A percentile compares a stretch with the other conserved stretches of the same genome.
These are phyloP conservation scores for Trichoderma koningii DNA, from an alignment of 2,329 filamentous ascomycete species.

Conservation along the genomic window DNA sequence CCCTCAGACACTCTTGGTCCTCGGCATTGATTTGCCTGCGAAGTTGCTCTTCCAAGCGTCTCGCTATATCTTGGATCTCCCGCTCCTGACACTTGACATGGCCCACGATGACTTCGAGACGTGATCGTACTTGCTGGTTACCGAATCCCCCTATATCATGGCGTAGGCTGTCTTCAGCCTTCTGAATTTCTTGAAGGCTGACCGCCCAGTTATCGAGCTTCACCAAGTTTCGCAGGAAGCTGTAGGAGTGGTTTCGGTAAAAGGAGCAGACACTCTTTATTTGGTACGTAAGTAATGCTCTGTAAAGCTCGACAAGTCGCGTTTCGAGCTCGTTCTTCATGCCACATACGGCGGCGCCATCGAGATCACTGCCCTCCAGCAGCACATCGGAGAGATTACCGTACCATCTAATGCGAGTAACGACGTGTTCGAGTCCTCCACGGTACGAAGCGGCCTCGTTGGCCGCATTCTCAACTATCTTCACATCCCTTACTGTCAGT, in stretches of 20 bases:
- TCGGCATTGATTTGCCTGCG: constrained; percentile 13
- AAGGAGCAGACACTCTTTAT: constrained; percentile 46
- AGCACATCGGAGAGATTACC: constrained; percentile 38
- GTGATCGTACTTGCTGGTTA: neutral
- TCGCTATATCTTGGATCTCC: neutral
- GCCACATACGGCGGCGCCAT: constrained; percentile 3
- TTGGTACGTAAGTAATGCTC: constrained; percentile 43
- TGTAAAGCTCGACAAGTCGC: constrained; percentile 41
- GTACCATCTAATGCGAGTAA: constrained; percentile 45
- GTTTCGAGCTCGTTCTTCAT: constrained; percentile 33
- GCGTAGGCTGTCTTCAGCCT: constrained; percentile 34
- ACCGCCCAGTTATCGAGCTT: constrained; percentile 42
- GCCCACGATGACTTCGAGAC: neutral
- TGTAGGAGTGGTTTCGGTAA: constrained; percentile 35
- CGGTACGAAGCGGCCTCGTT: constrained; percentile 33
- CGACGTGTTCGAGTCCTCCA: constrained; percentile 40
- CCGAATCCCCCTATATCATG: constrained; percentile 29
- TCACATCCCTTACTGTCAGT: neutral
- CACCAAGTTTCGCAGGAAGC: constrained; percentile 37
- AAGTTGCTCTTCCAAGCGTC: neutral
- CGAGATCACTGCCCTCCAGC: constrained; percentile 31
- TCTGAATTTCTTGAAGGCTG: constrained; percentile 35
- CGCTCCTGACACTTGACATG: neutral
- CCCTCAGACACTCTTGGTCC: neutral
- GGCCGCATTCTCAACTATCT: neutral